These are phyloP conservation scores for Ogataea methanolica DNA, from an alignment of 805 yeast species.

Conservation along the genomic window DNA sequence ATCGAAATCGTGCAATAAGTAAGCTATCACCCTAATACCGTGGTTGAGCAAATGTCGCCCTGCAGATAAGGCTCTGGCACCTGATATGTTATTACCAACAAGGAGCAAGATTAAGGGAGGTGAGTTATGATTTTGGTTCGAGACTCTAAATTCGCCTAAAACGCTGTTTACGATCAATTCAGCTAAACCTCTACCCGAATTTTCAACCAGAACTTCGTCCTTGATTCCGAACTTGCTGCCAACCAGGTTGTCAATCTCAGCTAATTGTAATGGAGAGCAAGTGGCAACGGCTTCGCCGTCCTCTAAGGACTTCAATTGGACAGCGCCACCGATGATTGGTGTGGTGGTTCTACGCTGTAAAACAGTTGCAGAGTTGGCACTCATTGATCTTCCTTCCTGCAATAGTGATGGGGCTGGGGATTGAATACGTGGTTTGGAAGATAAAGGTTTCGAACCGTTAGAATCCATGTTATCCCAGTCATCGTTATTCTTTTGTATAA, in stretches of 20 bases:
- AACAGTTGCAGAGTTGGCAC: conserved; percentile 13
- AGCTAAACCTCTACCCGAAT: conserved; percentile 64
- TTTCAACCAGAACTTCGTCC: conserved; percentile 48
- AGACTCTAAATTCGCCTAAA: conserved; percentile 67
- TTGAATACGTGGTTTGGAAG: not conserved
- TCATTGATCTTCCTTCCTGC: conserved; percentile 19
- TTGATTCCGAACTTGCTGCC: conserved; percentile 49
- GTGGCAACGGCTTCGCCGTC: conserved; percentile 41
- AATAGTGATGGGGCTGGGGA: not conserved
- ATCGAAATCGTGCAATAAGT: conserved; percentile 33
- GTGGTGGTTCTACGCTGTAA: conserved; percentile 15
- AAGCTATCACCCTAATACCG: conserved; percentile 63
- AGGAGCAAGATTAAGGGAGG: conserved; percentile 72
- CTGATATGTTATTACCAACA: conserved; percentile 72
- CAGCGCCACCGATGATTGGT: conserved; percentile 7
- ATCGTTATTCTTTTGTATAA: conserved; percentile 47
- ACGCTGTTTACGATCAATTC: conserved; percentile 53
- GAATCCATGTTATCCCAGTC: conserved; percentile 44
- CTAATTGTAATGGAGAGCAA: conserved; percentile 73
- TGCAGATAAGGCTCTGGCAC: conserved; percentile 69
- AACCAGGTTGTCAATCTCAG: conserved; percentile 66
- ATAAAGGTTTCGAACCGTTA: not conserved
- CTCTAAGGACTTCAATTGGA: conserved; percentile 13
- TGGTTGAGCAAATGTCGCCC: conserved; percentile 77
- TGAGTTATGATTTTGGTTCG: conserved; percentile 65